Evolutionary conservation across 129 eudicot genomes (phyloP), one percentile per base, ranked within the genome.

Genomic region (Ambrosia trifida): DNA sequence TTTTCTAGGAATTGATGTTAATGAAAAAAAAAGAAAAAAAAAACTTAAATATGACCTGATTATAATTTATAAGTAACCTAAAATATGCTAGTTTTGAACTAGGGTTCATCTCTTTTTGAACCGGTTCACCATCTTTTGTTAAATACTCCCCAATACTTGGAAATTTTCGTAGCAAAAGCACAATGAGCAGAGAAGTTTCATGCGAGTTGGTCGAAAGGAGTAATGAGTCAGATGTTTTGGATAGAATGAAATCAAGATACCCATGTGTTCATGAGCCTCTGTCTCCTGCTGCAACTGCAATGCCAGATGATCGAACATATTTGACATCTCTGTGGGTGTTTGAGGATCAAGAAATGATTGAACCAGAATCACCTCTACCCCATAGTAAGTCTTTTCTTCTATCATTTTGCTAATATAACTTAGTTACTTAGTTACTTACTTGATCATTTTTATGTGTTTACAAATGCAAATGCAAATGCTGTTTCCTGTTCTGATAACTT

Each of bases 281-380:
- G 56, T 20, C 56, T 10, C 3, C 2, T n/a, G 7, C 11, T 14
- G 19, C 24, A 33, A 3, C 69, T 64, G 30, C 69, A 64, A 64
- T 30, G 18, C 51, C 69, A 18, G 7, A 40, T 40, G 41, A 10
- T 18, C 2, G 50, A 17, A 64, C 7, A 0, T 65, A 65, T 65
- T 20, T 65, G n/a, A 65, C 36, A 65, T 24, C 36, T 11, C 70
- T 65, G 41, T 18, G 1, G 30, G 53, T 65, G 41, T 65, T 40
- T 19, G 70, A 14, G 7, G 43, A 41, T 18, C 52, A 17, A 43
- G 70, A 65, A 12, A 32, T 11, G 18, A 38, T n/a, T 18, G 52
- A 11, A 64, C 65, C 65, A 1, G n/a, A 28, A 4, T 20, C 32
- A 19, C 38, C 12, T 13, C 36, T 65, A 0, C 70, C 70, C 3